Evolutionary conservation across 176 grass and related monocot species (phyloP).

Genomic region (Thalia dealbata): DNA sequence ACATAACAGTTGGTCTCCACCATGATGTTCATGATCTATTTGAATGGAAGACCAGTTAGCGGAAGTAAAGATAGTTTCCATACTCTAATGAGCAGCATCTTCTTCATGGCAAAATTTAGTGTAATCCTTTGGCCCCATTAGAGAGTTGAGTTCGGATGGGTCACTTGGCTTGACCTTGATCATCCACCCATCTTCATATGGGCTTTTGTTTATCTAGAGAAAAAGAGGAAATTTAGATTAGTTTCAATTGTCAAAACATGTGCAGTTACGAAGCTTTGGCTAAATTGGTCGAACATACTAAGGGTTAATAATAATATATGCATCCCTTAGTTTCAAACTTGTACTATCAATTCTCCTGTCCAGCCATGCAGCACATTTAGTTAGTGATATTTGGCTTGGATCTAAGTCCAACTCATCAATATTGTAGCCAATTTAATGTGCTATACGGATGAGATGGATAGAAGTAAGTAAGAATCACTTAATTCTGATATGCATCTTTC

Average conservation of each 20-base stretch:
- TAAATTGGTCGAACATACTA: no score
- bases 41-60: neutral
- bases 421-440: no score
- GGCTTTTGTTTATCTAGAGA: slow-evolving; percentile 70
- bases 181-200: slow-evolving; percentile 92
- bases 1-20: neutral
- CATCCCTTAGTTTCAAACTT: no score
- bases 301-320: no score
- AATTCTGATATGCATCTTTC: no score
- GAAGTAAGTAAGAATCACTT: no score
- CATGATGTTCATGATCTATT: neutral
- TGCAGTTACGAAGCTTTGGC: neutral
- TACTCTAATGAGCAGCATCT: slow-evolving; percentile 28
- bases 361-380: no score
- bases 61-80: neutral
- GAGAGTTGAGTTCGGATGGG: slow-evolving; percentile 43
- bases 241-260: neutral
- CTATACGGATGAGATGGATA: no score
- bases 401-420: no score
- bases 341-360: no score
- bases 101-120: slow-evolving; percentile 91
- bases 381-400: no score
- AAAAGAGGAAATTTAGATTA: neutral
- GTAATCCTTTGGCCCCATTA: slow-evolving; percentile 65
- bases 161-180: slow-evolving; percentile 87